Conservation (phyloP, 768 basidiomycete genomes). For the Neoboletus brunneissimus region DNA sequence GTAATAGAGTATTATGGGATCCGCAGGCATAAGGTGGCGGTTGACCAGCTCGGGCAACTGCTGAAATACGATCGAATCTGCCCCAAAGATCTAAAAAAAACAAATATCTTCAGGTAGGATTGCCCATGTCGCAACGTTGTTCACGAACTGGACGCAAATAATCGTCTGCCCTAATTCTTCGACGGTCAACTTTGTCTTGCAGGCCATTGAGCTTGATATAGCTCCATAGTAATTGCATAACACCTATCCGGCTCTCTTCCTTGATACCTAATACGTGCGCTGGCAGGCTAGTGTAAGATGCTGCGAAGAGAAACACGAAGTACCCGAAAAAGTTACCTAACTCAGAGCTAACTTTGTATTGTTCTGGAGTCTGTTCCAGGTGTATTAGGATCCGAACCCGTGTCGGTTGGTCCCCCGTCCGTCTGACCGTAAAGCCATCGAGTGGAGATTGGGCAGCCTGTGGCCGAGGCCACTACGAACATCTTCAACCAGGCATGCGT, state of each 20-base stretch:
- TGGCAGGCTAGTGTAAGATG: slow-evolving; percentile 24
- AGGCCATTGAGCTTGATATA: slow-evolving; percentile 83
- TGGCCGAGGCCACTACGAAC: slow-evolving; percentile 59
- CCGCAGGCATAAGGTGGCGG: slow-evolving; percentile 70
- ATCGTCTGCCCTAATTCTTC: slow-evolving; percentile 67
- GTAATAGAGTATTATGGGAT: slow-evolving; percentile 81
- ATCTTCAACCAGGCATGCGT: not conserved
- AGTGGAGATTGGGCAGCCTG: slow-evolving; percentile 55
- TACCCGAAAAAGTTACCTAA: slow-evolving; percentile 45
- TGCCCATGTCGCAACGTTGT: not conserved
- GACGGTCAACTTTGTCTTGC: slow-evolving; percentile 79
- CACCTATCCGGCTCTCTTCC: slow-evolving; percentile 79
- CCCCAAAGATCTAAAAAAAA: slow-evolving; percentile 59
- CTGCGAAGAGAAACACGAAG: not conserved
- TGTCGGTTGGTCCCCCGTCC: slow-evolving; percentile 76
- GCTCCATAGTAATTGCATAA: slow-evolving; percentile 85
- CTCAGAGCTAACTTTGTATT: slow-evolving; percentile 75
- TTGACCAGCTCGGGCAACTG: slow-evolving; percentile 84
- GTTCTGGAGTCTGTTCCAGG: slow-evolving; percentile 83
- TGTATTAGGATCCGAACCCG: slow-evolving; percentile 82
- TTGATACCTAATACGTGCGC: slow-evolving; percentile 71
- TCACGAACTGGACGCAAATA: slow-evolving; percentile 56
- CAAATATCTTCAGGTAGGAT: too few species aligned
- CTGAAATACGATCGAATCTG: slow-evolving; percentile 70
- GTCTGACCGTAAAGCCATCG: slow-evolving; percentile 84